phyloP scores from a whole-genome alignment of 1,284 basidiomycete species.

The Malassezia globosa region DNA sequence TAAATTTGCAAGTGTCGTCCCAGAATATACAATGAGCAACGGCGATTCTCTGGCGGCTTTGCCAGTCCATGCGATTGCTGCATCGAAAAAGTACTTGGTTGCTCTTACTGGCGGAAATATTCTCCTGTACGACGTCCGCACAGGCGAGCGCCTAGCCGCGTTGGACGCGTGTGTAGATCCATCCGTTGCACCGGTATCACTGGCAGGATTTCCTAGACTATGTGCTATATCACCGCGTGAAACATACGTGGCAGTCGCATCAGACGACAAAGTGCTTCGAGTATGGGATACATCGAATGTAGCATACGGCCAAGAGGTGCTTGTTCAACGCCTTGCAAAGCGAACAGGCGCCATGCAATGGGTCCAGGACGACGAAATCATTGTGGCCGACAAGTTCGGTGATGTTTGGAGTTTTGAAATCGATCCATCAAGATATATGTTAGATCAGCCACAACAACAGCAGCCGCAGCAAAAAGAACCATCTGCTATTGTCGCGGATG shows the following conservation, averaged over 20 bases:
- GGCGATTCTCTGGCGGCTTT: slow-evolving; percentile 1
- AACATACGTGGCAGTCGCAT: slow-evolving; percentile 29
- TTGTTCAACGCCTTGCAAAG: slow-evolving; percentile 32
- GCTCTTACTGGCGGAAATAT: slow-evolving; percentile 12
- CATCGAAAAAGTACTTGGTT: slow-evolving; percentile 3
- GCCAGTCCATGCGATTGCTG: slow-evolving; percentile 15
- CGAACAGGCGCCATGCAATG: slow-evolving; percentile 34
- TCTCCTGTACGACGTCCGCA: background rate
- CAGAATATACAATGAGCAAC: no score
- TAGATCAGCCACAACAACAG: slow-evolving; percentile 8
- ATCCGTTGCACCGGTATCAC: background rate
- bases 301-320: slow-evolving; percentile 22
- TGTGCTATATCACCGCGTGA: slow-evolving; percentile 30
- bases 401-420: slow-evolving; percentile 25
- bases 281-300: slow-evolving; percentile 23
- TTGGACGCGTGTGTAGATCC: slow-evolving; percentile 12
- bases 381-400: slow-evolving; percentile 34
- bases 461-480: background rate
- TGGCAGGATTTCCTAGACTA: slow-evolving; percentile 24
- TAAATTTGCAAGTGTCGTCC: no score
- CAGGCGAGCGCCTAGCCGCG: background rate
- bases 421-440: background rate
- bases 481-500: background rate
- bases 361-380: slow-evolving; percentile 27
- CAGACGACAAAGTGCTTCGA: slow-evolving; percentile 40